Evolutionary conservation across 2,329 filamentous ascomycete species (phyloP), one percentile per base, ranked within the genome.

Genomic region (Endocalyx cinctus): DNA sequence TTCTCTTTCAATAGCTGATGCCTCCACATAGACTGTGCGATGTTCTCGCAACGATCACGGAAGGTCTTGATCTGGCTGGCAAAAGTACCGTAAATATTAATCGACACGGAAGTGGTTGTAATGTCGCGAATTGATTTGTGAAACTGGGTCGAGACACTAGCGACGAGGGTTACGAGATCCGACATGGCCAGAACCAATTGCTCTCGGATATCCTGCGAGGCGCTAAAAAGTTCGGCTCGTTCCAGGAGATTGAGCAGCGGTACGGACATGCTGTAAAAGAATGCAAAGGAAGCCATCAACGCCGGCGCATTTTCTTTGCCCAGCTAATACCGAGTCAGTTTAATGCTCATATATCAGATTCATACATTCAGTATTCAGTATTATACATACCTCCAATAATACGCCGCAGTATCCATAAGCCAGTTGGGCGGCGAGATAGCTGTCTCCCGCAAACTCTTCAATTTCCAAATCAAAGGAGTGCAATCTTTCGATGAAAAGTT

Each of bases 381-480:
- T 23, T 11, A 10, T 20, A 25, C 41, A 10, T 35, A 50, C 46
- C 25, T 47, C 40, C 7, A 50, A 34, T 5, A 50, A 22, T 5
- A 47, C 36, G 10, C 34, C 34, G 27, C 45, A 50, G 27, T 50
- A 46, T 10, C 45, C 43, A 27, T 46, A 48, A 10, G 43, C 41
- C 4, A 48, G 34, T 25, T 45, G 41, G 2, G 45, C 34, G 5
- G 45, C 47, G 4, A 59, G 35, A 19, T 55, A 50, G 38, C 57
- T 60, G 30, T 60, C 59, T 1, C 53, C 55, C 1, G 54, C 59
- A 29, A 64, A 63, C 12, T 51, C 41, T 17, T 56, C 50, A 28
- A 63, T 59, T 5, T 49, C 55, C 8, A 46, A 19, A 29, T 63
- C 57, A 26, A 63, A 63, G 2, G 52, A 54, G 33, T 63, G 52